Base-by-base conservation (phyloP, 1,139 yeast genomes). In the Yamadazyma sp. region DNA sequence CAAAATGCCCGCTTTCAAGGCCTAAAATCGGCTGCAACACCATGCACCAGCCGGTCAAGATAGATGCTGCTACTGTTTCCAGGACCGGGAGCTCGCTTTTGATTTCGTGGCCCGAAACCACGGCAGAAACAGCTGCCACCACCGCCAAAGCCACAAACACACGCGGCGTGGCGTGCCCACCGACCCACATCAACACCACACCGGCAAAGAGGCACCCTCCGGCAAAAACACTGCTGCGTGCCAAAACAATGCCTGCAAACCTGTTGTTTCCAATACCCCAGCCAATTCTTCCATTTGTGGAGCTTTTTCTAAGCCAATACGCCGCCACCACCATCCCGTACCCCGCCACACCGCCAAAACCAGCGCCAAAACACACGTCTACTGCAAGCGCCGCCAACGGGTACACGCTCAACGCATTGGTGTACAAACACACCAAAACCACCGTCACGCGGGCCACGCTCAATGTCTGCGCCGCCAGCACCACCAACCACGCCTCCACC, bases 281-380 rank as follows among this genome's bases (percentile, higher is more conserved):
- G n/a, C n/a, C n/a, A n/a, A n/a, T n/a, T n/a, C n/a, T n/a, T n/a
- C n/a, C n/a, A n/a, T n/a, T n/a, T n/a, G n/a, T n/a, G n/a, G n/a
- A 18, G 5, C 8, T 18, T 18, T 5, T 18, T 18, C 21, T 15
- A 6, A 28, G 21, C 14, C 7, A 13, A 8, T 8, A 15, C 15
- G 7, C 5, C 29, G 17, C 29, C 15, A 16, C 16, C 15, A 26
- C 29, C 15, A 26, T 9, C 29, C 5, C 15, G 29, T 13, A n/a
- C 7, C 21, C 30, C 21, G 21, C 9, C 8, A 28, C 30, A n/a
- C 14, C 20, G 26, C 34, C 23, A 16, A n/a, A 11, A 32, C 11
- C 14, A 32, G 24, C 23, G n/a, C 14, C 34, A 20, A 31, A 22
- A 20, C 4, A 21, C 17, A 31, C 8, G 20, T 31, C 34, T 13